Conservation (phyloP, 495 filamentous ascomycete genomes). For the Talaromyces stipitatus region DNA sequence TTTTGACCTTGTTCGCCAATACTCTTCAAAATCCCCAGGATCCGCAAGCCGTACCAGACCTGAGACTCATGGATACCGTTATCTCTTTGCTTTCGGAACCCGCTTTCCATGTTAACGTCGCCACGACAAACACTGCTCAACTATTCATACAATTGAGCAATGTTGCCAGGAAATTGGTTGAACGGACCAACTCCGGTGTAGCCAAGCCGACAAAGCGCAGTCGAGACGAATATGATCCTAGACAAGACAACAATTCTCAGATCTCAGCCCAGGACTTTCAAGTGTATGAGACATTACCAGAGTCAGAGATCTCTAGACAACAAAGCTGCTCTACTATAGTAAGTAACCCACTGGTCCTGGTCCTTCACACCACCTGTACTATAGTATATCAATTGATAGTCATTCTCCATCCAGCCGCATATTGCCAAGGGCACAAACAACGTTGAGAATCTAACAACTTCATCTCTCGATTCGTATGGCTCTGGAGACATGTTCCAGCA, state of each 20-base stretch:
- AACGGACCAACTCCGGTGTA: neutral
- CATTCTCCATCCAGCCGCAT: neutral
- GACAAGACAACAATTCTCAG: neutral
- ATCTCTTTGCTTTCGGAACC: neutral
- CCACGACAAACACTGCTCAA: neutral
- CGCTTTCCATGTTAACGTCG: neutral
- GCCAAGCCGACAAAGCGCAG: neutral
- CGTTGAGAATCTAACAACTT: neutral
- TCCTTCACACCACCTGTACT: no score
- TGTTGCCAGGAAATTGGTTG: neutral
- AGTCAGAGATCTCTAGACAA: neutral
- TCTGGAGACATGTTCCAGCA: neutral
- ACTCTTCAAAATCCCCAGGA: neutral
- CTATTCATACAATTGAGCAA: neutral
- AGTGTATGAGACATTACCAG: neutral
- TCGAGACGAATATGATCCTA: neutral
- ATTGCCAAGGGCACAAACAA: neutral
- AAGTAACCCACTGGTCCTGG: no score
- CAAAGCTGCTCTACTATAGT: neutral
- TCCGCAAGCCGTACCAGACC: neutral
- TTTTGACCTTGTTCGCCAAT: neutral
- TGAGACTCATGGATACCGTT: neutral
- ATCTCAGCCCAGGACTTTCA: neutral
- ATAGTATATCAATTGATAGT: no score
- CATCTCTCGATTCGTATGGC: neutral